Evolutionary conservation across 164 flowering plant species (phyloP), one percentile per base, ranked within the genome.

Genomic region (Akebia trifoliata): DNA sequence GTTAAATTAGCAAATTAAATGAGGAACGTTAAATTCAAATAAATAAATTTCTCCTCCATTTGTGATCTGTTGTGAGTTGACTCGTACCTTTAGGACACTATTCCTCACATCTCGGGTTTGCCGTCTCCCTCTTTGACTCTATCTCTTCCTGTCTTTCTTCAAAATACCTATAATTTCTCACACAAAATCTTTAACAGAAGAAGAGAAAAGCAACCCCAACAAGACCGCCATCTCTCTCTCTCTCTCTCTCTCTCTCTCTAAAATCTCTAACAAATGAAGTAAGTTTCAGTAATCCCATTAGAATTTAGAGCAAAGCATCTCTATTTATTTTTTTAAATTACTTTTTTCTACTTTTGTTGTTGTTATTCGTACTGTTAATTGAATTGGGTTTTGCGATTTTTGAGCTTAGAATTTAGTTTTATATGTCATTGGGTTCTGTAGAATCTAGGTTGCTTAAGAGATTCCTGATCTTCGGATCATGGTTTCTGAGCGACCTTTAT

Each of bases 401-500:
- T n/a, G n/a, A n/a, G n/a, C n/a, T n/a, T n/a, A n/a, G n/a, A n/a
- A n/a, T n/a, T n/a, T n/a, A n/a, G n/a, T n/a, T n/a, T n/a, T n/a
- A n/a, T n/a, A n/a, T n/a, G n/a, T n/a, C n/a, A 22, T 18, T 17
- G 9, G 22, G 22, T n/a, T 42, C 24, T 6, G 46, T 15, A 42
- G 18, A 42, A 2, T 20, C 46, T 15, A n/a, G 18, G 34, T 7
- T 59, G 77, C 39, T 64, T 14, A 20, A 11, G 56, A 47, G 69
- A 59, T 25, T 11, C 65, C 37, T 73, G 73, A 59, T 72, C 63
- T 53, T 46, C 20, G 56, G 78, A 72, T 75, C 73, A 81, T 79
- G 85, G 63, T 76, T 67, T 72, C 73, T 32, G 62, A 73, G 21
- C 67, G 77, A 26, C 80, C 80, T 15, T 68, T 77, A 7, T 60